Evolutionary conservation across 2,329 filamentous ascomycete species (phyloP).

Genomic region (Venturiaceae sp.): DNA sequence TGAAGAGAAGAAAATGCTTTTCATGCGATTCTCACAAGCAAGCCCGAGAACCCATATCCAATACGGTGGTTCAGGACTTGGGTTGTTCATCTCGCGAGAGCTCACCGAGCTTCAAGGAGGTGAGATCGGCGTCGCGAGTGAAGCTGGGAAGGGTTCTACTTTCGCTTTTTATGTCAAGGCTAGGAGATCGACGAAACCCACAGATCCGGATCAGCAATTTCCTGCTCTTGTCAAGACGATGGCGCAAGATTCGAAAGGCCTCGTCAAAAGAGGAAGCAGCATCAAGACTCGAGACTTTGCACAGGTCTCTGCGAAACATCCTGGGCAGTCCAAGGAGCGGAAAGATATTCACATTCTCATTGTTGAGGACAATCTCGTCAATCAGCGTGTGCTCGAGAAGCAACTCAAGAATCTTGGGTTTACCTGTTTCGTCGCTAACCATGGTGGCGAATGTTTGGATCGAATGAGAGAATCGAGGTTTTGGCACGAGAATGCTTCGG

Average conservation of each 20-base stretch:
- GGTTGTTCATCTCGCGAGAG: conserved; percentile 68
- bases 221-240: conserved; percentile 5
- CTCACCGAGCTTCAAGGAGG: conserved; percentile 75
- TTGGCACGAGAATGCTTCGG: conserved; percentile 21
- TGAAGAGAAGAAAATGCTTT: conserved; percentile 64
- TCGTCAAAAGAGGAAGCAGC: neutral
- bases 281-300: conserved; percentile 26
- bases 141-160: conserved; percentile 58
- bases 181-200: conserved; percentile 34
- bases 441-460: conserved; percentile 39
- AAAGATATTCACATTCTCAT: conserved; percentile 8
- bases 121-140: conserved; percentile 63
- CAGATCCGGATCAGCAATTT: conserved; percentile 1
- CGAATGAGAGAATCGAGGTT: conserved; percentile 31
- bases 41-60: conserved; percentile 67
- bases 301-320: neutral
- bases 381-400: conserved; percentile 39
- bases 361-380: conserved; percentile 29
- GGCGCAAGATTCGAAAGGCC: neutral
- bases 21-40: conserved; percentile 71
- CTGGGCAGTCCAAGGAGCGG: conserved; percentile 10
- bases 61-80: conserved; percentile 70
- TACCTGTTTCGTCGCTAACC: conserved; percentile 36
- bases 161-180: conserved; percentile 71
- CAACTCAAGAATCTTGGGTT: conserved; percentile 39